These are phyloP conservation scores for Polytrichum commune DNA, from an alignment of 225 moss, liverwort and hornwort genomes.

Conservation along the genomic window DNA sequence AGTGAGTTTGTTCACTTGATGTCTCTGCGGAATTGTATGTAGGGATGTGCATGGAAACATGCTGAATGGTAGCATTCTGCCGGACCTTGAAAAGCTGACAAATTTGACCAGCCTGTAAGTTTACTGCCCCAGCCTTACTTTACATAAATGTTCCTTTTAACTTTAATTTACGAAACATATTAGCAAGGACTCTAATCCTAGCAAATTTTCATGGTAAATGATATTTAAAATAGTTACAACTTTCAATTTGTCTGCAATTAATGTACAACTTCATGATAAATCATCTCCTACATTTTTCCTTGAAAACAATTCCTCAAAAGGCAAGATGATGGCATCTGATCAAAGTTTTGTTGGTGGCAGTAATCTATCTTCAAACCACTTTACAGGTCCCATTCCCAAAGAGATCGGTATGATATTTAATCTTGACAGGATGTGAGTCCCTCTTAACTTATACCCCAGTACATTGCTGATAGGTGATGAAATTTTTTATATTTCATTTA, in stretches of 20 bases:
- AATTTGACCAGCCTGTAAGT: conserved; percentile 59
- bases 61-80: conserved; percentile 49
- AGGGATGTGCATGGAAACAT: conserved; percentile 51
- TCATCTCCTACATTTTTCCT: too few relatives aligned
- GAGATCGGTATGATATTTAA: conserved; percentile 57
- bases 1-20: conserved; percentile 1
- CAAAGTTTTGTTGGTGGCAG: conserved; percentile 14
- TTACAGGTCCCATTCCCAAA: conserved; percentile 37
- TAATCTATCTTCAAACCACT: conserved; percentile 49
- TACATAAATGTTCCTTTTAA: not conserved
- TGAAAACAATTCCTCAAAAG: too few relatives aligned
- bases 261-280: too few relatives aligned
- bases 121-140: not conserved
- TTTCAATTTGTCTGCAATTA: too few relatives aligned
- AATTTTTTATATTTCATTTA: too few relatives aligned
- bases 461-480: not conserved
- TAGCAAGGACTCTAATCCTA: too few relatives aligned
- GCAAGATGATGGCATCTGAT: too few relatives aligned
- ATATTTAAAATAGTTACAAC: too few relatives aligned
- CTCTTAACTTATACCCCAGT: not conserved
- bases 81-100: conserved; percentile 54
- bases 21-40: not conserved
- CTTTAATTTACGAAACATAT: too few relatives aligned
- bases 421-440: conserved; percentile 49
- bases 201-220: too few relatives aligned